A percentile compares a stretch with the other conserved stretches of the same genome.
Evolutionary conservation across 2,329 filamentous ascomycete genomes (phyloP).

Genomic region (Pseudogymnoascus verrucosus): DNA sequence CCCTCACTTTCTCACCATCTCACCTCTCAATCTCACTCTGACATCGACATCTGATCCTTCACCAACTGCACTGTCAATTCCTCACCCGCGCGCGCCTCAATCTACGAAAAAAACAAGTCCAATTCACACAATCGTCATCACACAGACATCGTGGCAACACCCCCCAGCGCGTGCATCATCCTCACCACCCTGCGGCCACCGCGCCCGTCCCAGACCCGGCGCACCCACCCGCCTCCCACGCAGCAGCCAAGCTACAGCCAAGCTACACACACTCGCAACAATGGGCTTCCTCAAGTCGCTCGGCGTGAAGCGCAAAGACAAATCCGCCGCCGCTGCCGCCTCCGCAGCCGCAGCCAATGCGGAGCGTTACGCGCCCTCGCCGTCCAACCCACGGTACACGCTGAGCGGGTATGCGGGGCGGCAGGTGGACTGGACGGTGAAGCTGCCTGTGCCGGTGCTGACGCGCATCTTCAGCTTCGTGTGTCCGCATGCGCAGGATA

Average conservation of each 20-base stretch:
- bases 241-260: not conserved
- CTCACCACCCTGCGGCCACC: not conserved
- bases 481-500: slow-evolving; percentile 74
- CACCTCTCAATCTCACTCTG: not conserved
- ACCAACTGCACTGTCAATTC: not conserved
- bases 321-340: not conserved
- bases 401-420: not conserved
- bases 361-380: not conserved
- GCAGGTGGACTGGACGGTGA: slow-evolving; percentile 16
- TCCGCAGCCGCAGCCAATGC: not conserved
- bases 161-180: not conserved
- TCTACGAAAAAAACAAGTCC: not conserved
- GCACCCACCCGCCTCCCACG: not conserved
- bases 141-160: not conserved
- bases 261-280: not conserved
- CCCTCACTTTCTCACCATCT: not conserved
- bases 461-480: slow-evolving; percentile 71
- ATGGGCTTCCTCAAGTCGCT: slow-evolving; percentile 2
- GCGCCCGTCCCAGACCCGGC: not conserved
- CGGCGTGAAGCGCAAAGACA: slow-evolving; percentile 7
- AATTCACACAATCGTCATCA: slow-evolving; percentile 4
- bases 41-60: not conserved
- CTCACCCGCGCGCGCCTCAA: not conserved
- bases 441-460: slow-evolving; percentile 62
- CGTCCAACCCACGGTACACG: not conserved